phyloP scores from a whole-genome alignment of 129 eudicot genomes.

The Calendula officinalis region DNA sequence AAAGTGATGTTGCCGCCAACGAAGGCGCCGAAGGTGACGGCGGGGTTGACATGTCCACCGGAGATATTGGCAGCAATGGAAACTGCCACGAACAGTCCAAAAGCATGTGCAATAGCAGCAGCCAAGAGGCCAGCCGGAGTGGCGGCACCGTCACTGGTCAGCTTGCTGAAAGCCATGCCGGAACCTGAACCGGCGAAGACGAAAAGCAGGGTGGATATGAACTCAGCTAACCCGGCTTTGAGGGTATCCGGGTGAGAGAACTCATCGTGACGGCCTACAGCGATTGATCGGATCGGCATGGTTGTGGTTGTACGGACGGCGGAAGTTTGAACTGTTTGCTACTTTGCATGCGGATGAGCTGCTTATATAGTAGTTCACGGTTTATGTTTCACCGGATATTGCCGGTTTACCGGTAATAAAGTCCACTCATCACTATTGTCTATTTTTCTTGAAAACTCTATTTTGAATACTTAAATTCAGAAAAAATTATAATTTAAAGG shows the following conservation, averaged over 20 bases:
- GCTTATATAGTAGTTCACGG: constrained; percentile 19
- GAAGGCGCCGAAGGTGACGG: constrained; percentile 32
- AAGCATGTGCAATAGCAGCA: constrained; percentile 42
- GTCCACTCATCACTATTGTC: neutral
- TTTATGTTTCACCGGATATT: constrained; percentile 11
- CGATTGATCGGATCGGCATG: constrained; percentile 46
- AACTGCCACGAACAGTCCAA: constrained; percentile 47
- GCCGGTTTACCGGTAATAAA: constrained; percentile 33
- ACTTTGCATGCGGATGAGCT: constrained; percentile 23
- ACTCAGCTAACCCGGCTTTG: constrained; percentile 53
- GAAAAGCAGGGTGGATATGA: constrained; percentile 43
- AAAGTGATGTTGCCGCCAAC: constrained; percentile 48
- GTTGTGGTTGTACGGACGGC: constrained; percentile 5
- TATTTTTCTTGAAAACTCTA: neutral
- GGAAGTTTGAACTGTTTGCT: constrained; percentile 6
- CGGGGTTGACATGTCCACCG: constrained; percentile 43
- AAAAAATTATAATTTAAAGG: no score
- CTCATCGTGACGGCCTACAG: constrained; percentile 38
- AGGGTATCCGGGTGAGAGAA: constrained; percentile 35
- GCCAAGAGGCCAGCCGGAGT: constrained; percentile 42
- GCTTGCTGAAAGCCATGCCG: constrained; percentile 52
- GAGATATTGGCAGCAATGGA: constrained; percentile 50
- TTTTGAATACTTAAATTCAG: no score
- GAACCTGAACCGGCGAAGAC: constrained; percentile 29
- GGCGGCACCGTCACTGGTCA: constrained; percentile 35